phyloP scores from a whole-genome alignment of 371 early-diverging fungal genomes.

The Saksenaea oblongispora region DNA sequence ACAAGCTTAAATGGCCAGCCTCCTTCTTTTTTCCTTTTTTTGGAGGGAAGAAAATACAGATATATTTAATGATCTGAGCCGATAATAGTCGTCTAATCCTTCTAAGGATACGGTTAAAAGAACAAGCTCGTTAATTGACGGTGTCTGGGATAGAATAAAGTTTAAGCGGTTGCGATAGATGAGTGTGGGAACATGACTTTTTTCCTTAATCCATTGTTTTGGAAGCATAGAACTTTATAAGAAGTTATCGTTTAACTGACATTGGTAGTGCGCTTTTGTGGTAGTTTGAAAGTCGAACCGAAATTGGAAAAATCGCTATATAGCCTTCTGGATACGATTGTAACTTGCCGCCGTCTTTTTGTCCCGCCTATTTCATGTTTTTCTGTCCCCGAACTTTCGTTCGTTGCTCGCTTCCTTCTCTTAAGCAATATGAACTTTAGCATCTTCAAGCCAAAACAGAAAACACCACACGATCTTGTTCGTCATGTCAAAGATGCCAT shows the following conservation, averaged over 20 bases:
- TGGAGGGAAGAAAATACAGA: background rate
- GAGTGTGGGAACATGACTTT: no score
- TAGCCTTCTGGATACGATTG: background rate
- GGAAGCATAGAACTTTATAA: no score
- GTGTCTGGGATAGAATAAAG: no score
- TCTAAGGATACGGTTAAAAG: no score
- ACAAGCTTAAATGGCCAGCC: background rate
- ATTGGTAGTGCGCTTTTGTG: no score
- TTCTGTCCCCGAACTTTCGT: conserved; percentile 7
- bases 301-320: background rate
- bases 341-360: background rate
- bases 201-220: no score
- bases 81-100: no score
- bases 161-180: no score
- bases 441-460: conserved; percentile 86
- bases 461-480: conserved; percentile 89
- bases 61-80: no score
- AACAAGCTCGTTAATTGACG: no score
- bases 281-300: no score
- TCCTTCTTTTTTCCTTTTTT: background rate
- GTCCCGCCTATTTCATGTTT: conserved; percentile 3
- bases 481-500: conserved; percentile 84
- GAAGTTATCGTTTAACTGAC: no score
- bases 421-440: conserved; percentile 70
- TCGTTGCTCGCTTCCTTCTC: conserved; percentile 8